Evolutionary conservation across 495 filamentous ascomycete genomes (phyloP).

Genomic region (Aspergillus ostianus): DNA sequence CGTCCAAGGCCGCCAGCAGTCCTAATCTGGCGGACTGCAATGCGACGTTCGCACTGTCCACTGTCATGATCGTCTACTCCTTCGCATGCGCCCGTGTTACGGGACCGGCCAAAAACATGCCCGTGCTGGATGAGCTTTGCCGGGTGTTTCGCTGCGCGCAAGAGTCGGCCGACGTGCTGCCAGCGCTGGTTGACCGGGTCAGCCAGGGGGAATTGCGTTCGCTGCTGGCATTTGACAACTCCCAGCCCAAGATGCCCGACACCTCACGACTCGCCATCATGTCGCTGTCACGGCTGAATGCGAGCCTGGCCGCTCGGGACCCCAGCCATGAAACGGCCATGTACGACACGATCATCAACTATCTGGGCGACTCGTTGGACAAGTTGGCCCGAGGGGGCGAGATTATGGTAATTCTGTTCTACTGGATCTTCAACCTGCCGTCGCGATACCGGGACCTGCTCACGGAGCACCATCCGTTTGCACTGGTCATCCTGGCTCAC

Average conservation of each 20-base stretch:
- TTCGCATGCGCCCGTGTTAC: conserved; percentile 38
- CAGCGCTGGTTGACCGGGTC: conserved; percentile 30
- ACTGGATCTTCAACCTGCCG: conserved; percentile 52
- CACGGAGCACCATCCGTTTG: conserved; percentile 49
- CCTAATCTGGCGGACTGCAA: conserved; percentile 38
- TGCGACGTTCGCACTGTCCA: conserved; percentile 47
- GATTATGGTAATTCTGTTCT: conserved; percentile 40
- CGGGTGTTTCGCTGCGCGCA: conserved; percentile 44
- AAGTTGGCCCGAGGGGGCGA: conserved; percentile 35
- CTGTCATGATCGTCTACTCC: conserved; percentile 43
- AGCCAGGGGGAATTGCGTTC: conserved; percentile 36
- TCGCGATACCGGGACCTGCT: conserved; percentile 51
- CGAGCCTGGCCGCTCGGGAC: conserved; percentile 23
- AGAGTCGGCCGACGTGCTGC: conserved; percentile 35
- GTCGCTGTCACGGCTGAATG: conserved; percentile 30
- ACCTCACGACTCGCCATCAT: conserved; percentile 37
- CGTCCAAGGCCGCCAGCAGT: conserved; percentile 19
- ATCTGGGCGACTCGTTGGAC: conserved; percentile 30
- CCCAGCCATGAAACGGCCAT: conserved; percentile 29
- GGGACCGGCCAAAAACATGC: conserved; percentile 18
- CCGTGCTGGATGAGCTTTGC: conserved; percentile 38
- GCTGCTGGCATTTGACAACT: conserved; percentile 24
- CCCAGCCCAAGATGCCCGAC: conserved; percentile 33
- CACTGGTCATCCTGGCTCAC: conserved; percentile 52
- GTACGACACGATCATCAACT: conserved; percentile 31